A percentile compares a stretch with the other conserved stretches of the same genome.
phyloP scores from a whole-genome alignment of 148 eudicot genomes.

The Rhododendron simsii region DNA sequence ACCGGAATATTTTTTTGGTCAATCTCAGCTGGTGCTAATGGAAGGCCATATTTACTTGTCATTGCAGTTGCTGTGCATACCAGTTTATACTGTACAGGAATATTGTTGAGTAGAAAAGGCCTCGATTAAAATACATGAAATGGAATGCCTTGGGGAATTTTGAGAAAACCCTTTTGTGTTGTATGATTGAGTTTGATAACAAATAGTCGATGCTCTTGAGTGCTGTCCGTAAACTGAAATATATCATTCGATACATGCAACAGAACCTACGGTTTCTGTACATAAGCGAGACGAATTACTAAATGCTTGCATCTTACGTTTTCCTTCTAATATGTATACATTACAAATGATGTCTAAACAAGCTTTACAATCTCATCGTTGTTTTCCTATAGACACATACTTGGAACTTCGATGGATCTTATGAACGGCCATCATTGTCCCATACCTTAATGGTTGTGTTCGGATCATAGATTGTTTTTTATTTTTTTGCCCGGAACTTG shows the following conservation, averaged over 20 bases:
- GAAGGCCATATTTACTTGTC: conserved; percentile 28
- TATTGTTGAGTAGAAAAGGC: conserved; percentile 12
- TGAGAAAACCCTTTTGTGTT: background rate
- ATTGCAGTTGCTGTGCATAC: conserved; percentile 26
- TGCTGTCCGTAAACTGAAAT: background rate
- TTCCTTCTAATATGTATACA: background rate
- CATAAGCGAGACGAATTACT: background rate
- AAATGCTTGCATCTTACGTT: background rate
- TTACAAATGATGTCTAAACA: background rate
- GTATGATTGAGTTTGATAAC: background rate
- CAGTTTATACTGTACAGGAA: conserved; percentile 32
- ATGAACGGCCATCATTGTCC: background rate
- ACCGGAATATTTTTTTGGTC: conserved; percentile 32
- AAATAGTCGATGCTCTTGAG: background rate
- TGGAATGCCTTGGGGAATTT: background rate
- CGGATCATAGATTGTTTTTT: background rate
- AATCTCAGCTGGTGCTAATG: conserved; percentile 34
- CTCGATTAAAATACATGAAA: background rate
- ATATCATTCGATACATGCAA: background rate
- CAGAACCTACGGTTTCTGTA: background rate
- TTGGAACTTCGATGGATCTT: background rate
- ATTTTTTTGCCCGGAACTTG: background rate
- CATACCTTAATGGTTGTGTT: background rate
- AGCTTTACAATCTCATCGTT: background rate
- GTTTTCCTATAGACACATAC: background rate